phyloP scores from a whole-genome alignment of 345 rosid genomes.

The Salix exigua region DNA sequence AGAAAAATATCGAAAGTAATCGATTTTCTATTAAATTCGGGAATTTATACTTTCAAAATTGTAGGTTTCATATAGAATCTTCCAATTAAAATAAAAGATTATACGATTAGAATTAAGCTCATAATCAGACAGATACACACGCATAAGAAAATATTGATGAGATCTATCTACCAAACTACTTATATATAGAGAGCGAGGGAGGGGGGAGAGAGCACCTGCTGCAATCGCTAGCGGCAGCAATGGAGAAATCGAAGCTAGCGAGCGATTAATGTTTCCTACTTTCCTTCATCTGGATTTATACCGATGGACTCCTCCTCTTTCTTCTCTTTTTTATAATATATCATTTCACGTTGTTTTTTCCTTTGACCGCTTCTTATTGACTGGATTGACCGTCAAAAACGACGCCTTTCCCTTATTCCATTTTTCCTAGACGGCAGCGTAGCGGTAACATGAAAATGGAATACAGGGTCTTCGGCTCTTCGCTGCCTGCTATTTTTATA shows the following conservation, averaged over 20 bases:
- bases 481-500: too few relatives aligned
- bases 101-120: neutral
- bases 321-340: neutral
- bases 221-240: neutral
- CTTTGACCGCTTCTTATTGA: neutral
- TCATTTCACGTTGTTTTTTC: neutral
- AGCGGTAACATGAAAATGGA: too few relatives aligned
- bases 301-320: neutral
- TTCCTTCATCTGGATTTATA: neutral
- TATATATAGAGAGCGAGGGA: neutral
- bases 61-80: neutral
- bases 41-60: too few relatives aligned
- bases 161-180: neutral
- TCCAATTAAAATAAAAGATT: neutral
- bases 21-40: too few relatives aligned
- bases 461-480: too few relatives aligned
- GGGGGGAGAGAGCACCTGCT: conserved; percentile 7
- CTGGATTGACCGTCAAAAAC: neutral
- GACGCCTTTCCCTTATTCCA: neutral
- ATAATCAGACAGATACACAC: neutral
- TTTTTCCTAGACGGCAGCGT: too few relatives aligned
- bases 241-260: neutral
- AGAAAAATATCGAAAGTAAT: too few relatives aligned
- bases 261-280: neutral
- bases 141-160: neutral